Conservation (phyloP, 1,284 basidiomycete genomes). For the Tilletiopsis washingtonensis region DNA sequence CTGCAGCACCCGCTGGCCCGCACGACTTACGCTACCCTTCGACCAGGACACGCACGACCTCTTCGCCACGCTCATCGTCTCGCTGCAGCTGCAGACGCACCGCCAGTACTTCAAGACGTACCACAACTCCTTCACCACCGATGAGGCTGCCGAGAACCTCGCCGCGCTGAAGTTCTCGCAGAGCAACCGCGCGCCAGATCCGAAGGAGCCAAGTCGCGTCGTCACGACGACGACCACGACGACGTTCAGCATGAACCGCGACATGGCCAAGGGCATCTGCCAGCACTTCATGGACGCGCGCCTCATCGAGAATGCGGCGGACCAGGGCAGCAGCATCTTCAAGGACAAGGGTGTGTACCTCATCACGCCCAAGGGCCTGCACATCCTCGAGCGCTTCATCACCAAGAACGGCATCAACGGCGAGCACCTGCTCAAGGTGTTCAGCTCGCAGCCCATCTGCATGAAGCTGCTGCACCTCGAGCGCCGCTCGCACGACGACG, state of each 20-base stretch:
- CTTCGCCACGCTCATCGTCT: conserved; percentile 92
- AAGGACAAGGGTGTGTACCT: conserved; percentile 95
- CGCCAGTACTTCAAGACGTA: conserved; percentile 94
- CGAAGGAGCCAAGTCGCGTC: conserved; percentile 89
- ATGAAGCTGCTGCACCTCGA: conserved; percentile 97
- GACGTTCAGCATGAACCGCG: conserved; percentile 97
- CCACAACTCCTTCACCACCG: conserved; percentile 89
- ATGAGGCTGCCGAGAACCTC: conserved; percentile 88
- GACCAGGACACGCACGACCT: conserved; percentile 90
- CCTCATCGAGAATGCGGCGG: conserved; percentile 90
- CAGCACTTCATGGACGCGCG: conserved; percentile 99
- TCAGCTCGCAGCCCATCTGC: conserved; percentile 88
- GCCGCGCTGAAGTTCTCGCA: conserved; percentile 97
- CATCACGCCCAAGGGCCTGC: conserved; percentile 92
- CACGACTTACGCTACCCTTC: too few species aligned
- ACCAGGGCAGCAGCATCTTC: conserved; percentile 77
- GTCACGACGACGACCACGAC: conserved; percentile 98
- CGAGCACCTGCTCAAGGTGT: conserved; percentile 82
- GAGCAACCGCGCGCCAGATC: conserved; percentile 94
- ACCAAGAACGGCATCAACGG: conserved; percentile 93
- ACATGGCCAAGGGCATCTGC: conserved; percentile 98
- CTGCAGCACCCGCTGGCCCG: too few species aligned
- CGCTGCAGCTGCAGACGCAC: conserved; percentile 76
- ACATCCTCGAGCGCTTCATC: conserved; percentile 97
- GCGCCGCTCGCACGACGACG: conserved; percentile 82